Evolutionary conservation across 495 filamentous ascomycete species (phyloP).

Genomic region (Penicillium canescens): DNA sequence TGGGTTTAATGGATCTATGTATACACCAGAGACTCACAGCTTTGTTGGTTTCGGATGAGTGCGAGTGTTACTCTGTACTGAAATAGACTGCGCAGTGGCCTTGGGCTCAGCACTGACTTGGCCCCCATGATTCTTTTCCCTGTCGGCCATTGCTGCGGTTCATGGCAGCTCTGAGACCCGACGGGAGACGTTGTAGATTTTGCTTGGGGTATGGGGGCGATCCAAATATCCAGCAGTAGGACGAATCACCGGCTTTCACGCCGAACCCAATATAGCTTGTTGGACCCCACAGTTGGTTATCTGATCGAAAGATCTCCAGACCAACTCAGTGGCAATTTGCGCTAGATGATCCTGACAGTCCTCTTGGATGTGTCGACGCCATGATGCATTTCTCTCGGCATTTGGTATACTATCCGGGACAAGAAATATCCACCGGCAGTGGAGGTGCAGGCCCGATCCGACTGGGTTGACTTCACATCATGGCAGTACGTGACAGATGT

Average conservation of each 20-base stretch:
- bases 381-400: too few species aligned
- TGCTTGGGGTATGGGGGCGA: background rate
- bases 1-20: background rate
- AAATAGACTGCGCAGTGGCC: background rate
- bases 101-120: background rate
- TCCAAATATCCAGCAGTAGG: background rate
- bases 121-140: background rate
- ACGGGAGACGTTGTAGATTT: too few species aligned
- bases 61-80: constrained; percentile 10
- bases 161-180: too few species aligned
- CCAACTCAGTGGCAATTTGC: background rate
- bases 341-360: background rate
- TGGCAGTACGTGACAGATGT: too few species aligned
- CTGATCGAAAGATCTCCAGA: too few species aligned
- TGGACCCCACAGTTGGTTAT: too few species aligned
- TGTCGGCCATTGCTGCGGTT: background rate
- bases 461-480: too few species aligned
- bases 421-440: constrained; percentile 14
- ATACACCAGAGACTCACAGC: constrained; percentile 6
- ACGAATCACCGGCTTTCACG: too few species aligned
- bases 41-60: constrained; percentile 3
- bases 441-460: too few species aligned
- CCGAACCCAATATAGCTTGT: too few species aligned
- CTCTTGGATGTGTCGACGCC: too few species aligned
- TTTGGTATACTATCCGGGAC: background rate